Base-by-base conservation (phyloP, 2,329 filamentous ascomycete genomes). In the Septoria petroselini region DNA sequence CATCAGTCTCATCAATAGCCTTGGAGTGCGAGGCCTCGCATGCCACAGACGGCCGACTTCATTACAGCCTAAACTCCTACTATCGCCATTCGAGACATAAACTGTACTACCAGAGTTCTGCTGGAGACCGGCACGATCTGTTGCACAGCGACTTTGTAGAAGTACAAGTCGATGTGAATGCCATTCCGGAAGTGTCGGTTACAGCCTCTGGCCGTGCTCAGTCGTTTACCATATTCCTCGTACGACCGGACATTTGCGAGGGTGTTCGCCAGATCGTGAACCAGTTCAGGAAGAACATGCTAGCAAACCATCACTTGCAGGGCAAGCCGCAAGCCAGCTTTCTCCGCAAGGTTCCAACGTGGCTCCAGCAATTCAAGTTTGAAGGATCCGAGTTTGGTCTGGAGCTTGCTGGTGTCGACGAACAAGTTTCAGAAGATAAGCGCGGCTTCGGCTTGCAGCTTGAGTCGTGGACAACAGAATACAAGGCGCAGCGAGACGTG, bases 1-100 rank as follows among this genome's bases (percentile, higher is more conserved):
- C 89, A 1, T 93, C 90, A 2, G 88, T 95, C 8, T 97, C 94
- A 0, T 95, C 91, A 0, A 82, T 97, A 30, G 95, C 91, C 0
- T 73, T 97, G 17, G 93, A 98, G 62, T 79, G 95, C 40, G 93
- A 98, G 65, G 95, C 93, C 0, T 95, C 90, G n/a, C 93, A 98
- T 70, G 93, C 89, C 2, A 77, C 85, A 0, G 81, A 88, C 29
- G 87, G 87, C 50, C 86, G 94, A 27, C 73, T 90, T 3, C 87
- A 96, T 65, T 98, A 98, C 69, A 88, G 87, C 4, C 73, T 98
- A 1, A 83, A 83, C 11, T 89, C 90, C 0, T 86, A 87, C 3
- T 83, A 94, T 65, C 80, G 93, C 38, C 75, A 97, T 50, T 85
- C 91, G 55, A 87, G 88, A 1, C 90, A 96, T 65, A 82, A 89